A percentile compares a stretch with the other conserved stretches of the same genome.
These are phyloP conservation scores for Zanthoxylum bungeanum DNA, from an alignment of 345 rosid genomes.

Conservation along the genomic window DNA sequence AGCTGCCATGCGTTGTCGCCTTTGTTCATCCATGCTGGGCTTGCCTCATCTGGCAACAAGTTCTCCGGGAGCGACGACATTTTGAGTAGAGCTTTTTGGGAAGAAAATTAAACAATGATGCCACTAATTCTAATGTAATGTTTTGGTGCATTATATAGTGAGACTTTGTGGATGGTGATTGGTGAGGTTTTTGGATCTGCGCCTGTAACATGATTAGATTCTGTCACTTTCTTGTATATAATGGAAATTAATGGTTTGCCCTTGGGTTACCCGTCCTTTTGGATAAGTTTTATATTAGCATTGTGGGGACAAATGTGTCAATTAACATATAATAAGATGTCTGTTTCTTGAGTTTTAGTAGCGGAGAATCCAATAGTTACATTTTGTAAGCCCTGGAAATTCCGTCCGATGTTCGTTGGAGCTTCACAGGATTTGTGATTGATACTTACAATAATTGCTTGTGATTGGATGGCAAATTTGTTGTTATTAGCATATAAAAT, in stretches of 20 bases:
- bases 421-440: slow-evolving; percentile 1
- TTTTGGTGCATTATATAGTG: slow-evolving; percentile 5
- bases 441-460: background rate
- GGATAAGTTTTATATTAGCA: background rate
- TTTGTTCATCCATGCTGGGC: slow-evolving; percentile 56
- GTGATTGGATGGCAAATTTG: too few species aligned
- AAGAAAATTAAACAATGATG: background rate
- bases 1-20: slow-evolving; percentile 77
- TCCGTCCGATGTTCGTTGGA: slow-evolving; percentile 14
- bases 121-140: background rate
- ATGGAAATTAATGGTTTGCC: slow-evolving; percentile 3
- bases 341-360: slow-evolving; percentile 2
- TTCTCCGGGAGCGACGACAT: slow-evolving; percentile 39
- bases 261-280: background rate
- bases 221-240: slow-evolving; percentile 5
- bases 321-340: background rate
- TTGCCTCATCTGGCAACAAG: slow-evolving; percentile 31
- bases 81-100: background rate
- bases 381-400: slow-evolving; percentile 21
- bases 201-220: slow-evolving; percentile 10
- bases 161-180: background rate
- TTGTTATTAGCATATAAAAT: background rate
- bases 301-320: background rate
- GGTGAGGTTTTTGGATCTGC: background rate
- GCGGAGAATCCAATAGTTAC: slow-evolving; percentile 29